Base-by-base conservation (phyloP, 139 green algal species). In the Volvox reticuliferus region DNA sequence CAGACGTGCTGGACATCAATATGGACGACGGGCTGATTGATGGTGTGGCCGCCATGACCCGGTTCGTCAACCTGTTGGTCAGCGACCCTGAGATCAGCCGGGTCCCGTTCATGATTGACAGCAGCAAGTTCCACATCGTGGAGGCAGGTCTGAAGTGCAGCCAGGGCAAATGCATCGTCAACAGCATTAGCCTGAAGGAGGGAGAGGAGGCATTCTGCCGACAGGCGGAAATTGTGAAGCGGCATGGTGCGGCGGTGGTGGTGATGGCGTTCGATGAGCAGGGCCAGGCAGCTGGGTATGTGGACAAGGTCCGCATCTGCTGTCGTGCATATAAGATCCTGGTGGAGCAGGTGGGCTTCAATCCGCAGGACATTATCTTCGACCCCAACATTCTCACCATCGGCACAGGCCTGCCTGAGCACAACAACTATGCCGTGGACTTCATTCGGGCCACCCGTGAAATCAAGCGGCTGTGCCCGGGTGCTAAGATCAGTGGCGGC, bases 381-480 rank as follows among this genome's bases (percentile, higher is more conserved):
- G 98, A 99, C 93, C 98, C 98, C 94, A 99, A 99, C 95, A 99
- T 99, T 93, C 95, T 99, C 19, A 99, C 98, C n/a, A 95, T 99
- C 17, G 98, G 97, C 92, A 99, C 98, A 13, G 98, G 98, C n/a
- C 90, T 99, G 90, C 81, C 96, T 20, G 98, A 99, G 96, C 98
- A 99, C 96, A 99, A 99, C 97, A 99, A 99, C 96, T 99, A 99
- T 88, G 98, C 96, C 0, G 98, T 99, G 30, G 98, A 99, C 96
- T 99, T 99, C 95, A 98, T 99, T 95, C 91, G 93, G 12, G 98
- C 98, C 14, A 98, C 95, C 3, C 83, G 93, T 32, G 96, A 99
- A 92, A 99, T 99, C 94, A 99, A 99, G 97, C 95, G 95, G 0
- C 20, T 98, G 36, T 99, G 98, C 95, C 98, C 98, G 0, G 98